phyloP scores from a whole-genome alignment of 495 filamentous ascomycete genomes.

The Penicillium argentinense region DNA sequence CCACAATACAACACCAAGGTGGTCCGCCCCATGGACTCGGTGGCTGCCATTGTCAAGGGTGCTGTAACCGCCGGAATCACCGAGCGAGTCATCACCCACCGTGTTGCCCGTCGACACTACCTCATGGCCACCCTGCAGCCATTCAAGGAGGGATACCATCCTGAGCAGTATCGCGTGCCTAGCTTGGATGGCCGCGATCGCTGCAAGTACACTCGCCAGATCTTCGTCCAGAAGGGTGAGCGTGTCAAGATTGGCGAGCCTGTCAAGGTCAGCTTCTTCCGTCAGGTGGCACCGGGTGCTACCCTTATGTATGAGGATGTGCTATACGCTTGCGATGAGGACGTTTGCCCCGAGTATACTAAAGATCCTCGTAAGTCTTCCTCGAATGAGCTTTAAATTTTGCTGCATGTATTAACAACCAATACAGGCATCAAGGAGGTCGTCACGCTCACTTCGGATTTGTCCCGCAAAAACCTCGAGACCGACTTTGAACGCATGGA shows the following conservation, averaged over 20 bases:
- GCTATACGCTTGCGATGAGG: slow-evolving; percentile 95
- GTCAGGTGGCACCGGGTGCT: slow-evolving; percentile 94
- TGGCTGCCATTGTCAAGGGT: slow-evolving; percentile 78
- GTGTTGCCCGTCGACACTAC: slow-evolving; percentile 97
- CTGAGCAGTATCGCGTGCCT: slow-evolving; percentile 95
- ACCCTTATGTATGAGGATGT: slow-evolving; percentile 99
- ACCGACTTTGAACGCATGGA: slow-evolving; percentile 99
- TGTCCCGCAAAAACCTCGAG: slow-evolving; percentile 96
- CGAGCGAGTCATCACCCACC: slow-evolving; percentile 92
- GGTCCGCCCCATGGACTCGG: slow-evolving; percentile 81
- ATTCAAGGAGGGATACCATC: slow-evolving; percentile 98
- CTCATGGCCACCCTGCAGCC: slow-evolving; percentile 98
- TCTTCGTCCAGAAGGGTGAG: slow-evolving; percentile 98
- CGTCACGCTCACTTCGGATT: slow-evolving; percentile 93
- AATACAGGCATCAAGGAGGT: slow-evolving; percentile 94
- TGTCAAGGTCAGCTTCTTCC: slow-evolving; percentile 98
- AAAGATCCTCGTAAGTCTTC: slow-evolving; percentile 90
- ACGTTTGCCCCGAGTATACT: slow-evolving; percentile 97
- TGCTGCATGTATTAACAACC: neutral
- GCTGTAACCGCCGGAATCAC: slow-evolving; percentile 91
- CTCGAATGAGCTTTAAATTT: neutral
- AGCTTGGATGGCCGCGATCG: slow-evolving; percentile 95
- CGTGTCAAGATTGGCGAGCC: slow-evolving; percentile 98
- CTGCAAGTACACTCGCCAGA: slow-evolving; percentile 98
- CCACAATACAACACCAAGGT: slow-evolving; percentile 79